phyloP scores from a whole-genome alignment of 257 asterid species.

The Solanum etuberosum region DNA sequence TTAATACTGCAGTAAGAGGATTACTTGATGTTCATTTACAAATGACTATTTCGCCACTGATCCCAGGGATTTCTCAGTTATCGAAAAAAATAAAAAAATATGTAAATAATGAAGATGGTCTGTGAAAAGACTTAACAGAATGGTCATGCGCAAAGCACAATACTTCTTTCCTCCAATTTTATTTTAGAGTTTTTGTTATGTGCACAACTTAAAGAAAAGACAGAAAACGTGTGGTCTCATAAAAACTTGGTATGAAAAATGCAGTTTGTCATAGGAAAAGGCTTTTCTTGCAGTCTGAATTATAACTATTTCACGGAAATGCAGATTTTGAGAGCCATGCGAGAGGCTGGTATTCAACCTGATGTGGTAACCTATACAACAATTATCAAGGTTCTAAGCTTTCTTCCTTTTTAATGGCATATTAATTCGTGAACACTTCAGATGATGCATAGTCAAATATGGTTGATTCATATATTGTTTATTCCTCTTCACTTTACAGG shows the following conservation, averaged over 20 bases:
- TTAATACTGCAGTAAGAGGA: neutral
- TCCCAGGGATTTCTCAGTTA: neutral
- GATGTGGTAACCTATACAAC: constrained; percentile 86
- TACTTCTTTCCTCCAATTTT: neutral
- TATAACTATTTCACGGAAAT: constrained; percentile 14
- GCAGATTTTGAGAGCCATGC: constrained; percentile 83
- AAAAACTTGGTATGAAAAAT: neutral
- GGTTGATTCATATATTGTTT: neutral
- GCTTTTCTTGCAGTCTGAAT: neutral
- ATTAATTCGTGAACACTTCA: neutral
- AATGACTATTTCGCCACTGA: neutral
- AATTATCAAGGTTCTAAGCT: constrained; percentile 62
- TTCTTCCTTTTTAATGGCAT: neutral
- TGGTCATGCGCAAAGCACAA: neutral
- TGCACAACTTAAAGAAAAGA: neutral
- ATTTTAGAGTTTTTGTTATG: neutral
- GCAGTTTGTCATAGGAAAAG: neutral
- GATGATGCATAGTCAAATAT: neutral
- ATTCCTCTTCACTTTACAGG: constrained; percentile 39
- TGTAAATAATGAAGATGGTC: neutral
- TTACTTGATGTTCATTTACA: neutral
- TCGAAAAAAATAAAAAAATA: neutral
- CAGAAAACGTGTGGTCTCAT: neutral
- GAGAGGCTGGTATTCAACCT: constrained; percentile 71
- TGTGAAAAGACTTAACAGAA: neutral